Percentiles rank a stretch among this genome's conserved stretches.
These are phyloP conservation scores for Cymbidium sinense DNA, from an alignment of 106 monocot species.

Conservation along the genomic window DNA sequence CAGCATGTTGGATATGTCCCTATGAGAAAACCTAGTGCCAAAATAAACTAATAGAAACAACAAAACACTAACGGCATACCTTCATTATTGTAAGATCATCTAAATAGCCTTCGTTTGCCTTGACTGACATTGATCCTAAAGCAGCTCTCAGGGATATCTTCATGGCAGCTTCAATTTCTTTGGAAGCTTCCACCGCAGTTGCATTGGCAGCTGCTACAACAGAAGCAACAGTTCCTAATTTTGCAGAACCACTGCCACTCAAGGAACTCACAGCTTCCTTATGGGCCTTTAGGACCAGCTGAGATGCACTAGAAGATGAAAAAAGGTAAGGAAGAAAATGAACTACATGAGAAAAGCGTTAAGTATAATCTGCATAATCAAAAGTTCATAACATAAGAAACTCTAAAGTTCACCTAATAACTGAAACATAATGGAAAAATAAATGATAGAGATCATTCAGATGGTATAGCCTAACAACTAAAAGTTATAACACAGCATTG, in stretches of 20 bases:
- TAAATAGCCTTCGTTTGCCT: conserved; percentile 32
- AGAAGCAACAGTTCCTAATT: conserved; percentile 84
- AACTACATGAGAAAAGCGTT: not conserved
- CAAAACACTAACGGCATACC: conserved; percentile 29
- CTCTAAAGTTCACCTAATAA: not conserved
- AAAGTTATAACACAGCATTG: not conserved
- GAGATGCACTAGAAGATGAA: conserved; percentile 63
- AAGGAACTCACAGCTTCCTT: conserved; percentile 98
- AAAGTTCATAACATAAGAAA: not conserved
- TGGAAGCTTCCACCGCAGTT: conserved; percentile 75
- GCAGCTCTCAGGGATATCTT: conserved; percentile 82
- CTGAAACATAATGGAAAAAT: not conserved
- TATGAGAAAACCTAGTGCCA: too few species aligned
- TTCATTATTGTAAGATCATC: conserved; percentile 91
- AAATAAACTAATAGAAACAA: conserved; percentile 6
- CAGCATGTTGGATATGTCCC: not conserved
- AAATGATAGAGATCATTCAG: not conserved
- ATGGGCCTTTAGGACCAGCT: conserved; percentile 86
- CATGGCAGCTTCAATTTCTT: conserved; percentile 93
- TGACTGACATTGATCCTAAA: conserved; percentile 51
- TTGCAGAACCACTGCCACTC: conserved; percentile 69
- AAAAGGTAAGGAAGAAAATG: conserved; percentile 1
- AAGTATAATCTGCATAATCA: not conserved
- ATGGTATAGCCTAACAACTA: not conserved
- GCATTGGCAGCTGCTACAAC: conserved; percentile 94